Evolutionary conservation across 2,329 filamentous ascomycete species (phyloP).

Genomic region (Verticillium klebahnii): DNA sequence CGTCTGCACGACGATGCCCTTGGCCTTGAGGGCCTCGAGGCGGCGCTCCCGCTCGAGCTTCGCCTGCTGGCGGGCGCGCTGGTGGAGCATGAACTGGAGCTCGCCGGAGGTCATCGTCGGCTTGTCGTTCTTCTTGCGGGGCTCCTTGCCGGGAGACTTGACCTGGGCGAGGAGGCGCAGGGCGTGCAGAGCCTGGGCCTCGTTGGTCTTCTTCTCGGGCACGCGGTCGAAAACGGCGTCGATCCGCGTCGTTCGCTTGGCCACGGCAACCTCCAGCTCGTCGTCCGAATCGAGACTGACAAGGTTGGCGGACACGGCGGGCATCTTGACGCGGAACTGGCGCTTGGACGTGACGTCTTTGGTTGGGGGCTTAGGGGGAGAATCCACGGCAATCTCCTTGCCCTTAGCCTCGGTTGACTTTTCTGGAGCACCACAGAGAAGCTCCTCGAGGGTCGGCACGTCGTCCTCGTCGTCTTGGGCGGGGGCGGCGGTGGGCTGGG

Average conservation of each 20-base stretch:
- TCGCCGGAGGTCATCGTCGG: slow-evolving; percentile 63
- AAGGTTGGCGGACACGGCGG: slow-evolving; percentile 31
- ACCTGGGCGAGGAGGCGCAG: slow-evolving; percentile 73
- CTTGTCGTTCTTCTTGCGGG: slow-evolving; percentile 35
- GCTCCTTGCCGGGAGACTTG: slow-evolving; percentile 50
- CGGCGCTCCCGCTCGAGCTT: slow-evolving; percentile 71
- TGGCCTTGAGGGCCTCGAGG: slow-evolving; percentile 70
- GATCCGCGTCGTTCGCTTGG: slow-evolving; percentile 43
- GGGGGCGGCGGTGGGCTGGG: slow-evolving; percentile 4
- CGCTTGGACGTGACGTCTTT: slow-evolving; percentile 32
- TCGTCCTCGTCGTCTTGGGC: slow-evolving; percentile 21
- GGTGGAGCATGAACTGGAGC: slow-evolving; percentile 63
- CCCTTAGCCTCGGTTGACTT: slow-evolving; percentile 56
- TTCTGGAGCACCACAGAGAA: slow-evolving; percentile 21
- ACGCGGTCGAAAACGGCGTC: slow-evolving; percentile 66
- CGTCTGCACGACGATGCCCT: slow-evolving; percentile 77
- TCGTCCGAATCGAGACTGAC: slow-evolving; percentile 52
- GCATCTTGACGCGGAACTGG: slow-evolving; percentile 46
- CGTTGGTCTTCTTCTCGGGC: slow-evolving; percentile 57
- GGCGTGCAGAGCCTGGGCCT: slow-evolving; percentile 58
- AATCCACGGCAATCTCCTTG: slow-evolving; percentile 34
- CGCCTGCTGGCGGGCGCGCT: slow-evolving; percentile 75
- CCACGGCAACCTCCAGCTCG: slow-evolving; percentile 58
- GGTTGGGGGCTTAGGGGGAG: slow-evolving; percentile 9
- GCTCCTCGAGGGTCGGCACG: slow-evolving; percentile 32